phyloP scores from a whole-genome alignment of 352 stramenopile species.

The Pythium grandisporangium region DNA sequence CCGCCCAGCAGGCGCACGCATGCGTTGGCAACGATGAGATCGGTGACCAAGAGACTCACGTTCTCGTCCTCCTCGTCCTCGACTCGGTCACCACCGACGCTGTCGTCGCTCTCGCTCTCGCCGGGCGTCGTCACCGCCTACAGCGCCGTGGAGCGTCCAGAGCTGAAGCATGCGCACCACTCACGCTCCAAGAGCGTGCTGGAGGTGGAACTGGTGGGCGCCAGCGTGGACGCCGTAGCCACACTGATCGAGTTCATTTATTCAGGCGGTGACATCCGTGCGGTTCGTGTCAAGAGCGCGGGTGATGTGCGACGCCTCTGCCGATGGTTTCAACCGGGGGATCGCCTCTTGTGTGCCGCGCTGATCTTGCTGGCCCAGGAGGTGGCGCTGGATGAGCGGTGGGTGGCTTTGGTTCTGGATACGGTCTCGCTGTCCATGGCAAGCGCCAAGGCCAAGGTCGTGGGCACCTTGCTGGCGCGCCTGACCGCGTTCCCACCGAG shows the following conservation, averaged over 20 bases:
- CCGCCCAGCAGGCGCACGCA: background rate
- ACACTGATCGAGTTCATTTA: slow-evolving; percentile 52
- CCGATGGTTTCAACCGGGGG: slow-evolving; percentile 27
- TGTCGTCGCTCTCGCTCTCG: too few relatives aligned
- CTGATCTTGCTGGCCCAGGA: slow-evolving; percentile 20
- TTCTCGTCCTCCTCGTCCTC: too few relatives aligned
- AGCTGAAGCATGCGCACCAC: background rate
- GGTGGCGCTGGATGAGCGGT: slow-evolving; percentile 20
- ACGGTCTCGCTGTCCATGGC: slow-evolving; percentile 14
- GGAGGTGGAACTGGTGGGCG: slow-evolving; percentile 31
- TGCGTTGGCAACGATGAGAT: too few relatives aligned
- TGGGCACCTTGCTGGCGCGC: slow-evolving; percentile 20
- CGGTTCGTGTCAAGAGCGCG: slow-evolving; percentile 20
- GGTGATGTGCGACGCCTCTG: slow-evolving; percentile 29
- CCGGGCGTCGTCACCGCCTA: too few relatives aligned
- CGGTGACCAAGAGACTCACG: too few relatives aligned
- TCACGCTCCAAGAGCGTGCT: too few relatives aligned
- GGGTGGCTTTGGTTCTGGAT: slow-evolving; percentile 32
- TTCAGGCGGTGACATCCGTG: slow-evolving; percentile 20
- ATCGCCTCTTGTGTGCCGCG: slow-evolving; percentile 26
- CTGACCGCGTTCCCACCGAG: slow-evolving; percentile 17
- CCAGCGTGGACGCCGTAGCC: slow-evolving; percentile 30
- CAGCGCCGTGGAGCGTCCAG: background rate
- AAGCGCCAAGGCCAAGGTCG: slow-evolving; percentile 12
- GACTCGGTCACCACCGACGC: too few relatives aligned